Percentiles rank a stretch among this genome's conserved stretches.
Conservation (phyloP, 345 rosid genomes). For the Brassica carinata region DNA sequence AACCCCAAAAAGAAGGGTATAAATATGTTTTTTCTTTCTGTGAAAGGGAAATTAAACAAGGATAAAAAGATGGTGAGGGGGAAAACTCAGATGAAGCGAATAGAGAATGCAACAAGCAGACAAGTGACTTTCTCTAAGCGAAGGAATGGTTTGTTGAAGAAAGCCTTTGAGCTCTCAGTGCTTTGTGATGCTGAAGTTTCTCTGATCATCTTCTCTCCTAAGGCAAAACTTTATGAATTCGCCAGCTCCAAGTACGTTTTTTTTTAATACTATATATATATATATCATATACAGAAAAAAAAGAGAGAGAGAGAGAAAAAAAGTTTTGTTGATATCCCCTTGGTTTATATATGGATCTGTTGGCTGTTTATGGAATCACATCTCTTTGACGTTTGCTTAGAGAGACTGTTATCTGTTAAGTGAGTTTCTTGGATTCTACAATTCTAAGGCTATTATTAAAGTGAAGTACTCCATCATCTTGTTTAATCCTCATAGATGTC, state of each 20-base stretch:
- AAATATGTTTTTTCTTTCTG: not conserved
- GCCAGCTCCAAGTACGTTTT: slow-evolving; percentile 58
- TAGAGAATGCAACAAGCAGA: slow-evolving; percentile 79
- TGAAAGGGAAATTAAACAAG: slow-evolving; percentile 15
- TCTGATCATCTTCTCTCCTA: slow-evolving; percentile 69
- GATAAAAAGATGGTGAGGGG: slow-evolving; percentile 65
- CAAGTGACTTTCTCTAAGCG: slow-evolving; percentile 86
- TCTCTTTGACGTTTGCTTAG: slow-evolving; percentile 29
- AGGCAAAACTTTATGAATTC: slow-evolving; percentile 71
- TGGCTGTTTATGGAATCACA: slow-evolving; percentile 22
- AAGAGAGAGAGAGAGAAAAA: not conserved
- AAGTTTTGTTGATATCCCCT: not conserved
- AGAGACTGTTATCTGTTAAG: not conserved
- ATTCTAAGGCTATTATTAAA: slow-evolving; percentile 38
- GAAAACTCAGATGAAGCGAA: slow-evolving; percentile 73
- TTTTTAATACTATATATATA: not conserved
- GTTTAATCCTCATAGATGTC: slow-evolving; percentile 5
- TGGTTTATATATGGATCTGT: slow-evolving; percentile 15
- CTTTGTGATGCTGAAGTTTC: slow-evolving; percentile 85
- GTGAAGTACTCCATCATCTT: slow-evolving; percentile 15
- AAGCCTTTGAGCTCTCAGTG: slow-evolving; percentile 77
- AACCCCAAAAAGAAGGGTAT: not conserved
- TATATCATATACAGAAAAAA: not conserved
- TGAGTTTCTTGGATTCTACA: slow-evolving; percentile 37
- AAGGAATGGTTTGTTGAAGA: slow-evolving; percentile 72